Conservation (phyloP, 2,329 filamentous ascomycete genomes). For the Rhinocladiella similis region DNA sequence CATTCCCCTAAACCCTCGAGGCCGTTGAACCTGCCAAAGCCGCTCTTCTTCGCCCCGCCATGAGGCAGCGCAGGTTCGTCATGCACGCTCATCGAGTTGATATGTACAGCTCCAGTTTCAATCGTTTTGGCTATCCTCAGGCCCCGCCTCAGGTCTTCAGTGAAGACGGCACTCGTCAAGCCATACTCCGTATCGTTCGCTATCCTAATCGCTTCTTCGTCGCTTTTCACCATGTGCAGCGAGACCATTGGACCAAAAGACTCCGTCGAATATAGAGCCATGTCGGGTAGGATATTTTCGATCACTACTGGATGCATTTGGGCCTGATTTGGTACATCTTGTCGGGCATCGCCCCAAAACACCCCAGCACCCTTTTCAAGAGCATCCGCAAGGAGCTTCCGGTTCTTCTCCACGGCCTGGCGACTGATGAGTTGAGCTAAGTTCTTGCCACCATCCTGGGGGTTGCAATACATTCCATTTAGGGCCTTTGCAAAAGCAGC, state of each 20-base stretch:
- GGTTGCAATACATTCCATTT: slow-evolving; percentile 44
- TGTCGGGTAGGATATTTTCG: slow-evolving; percentile 64
- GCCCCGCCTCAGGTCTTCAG: slow-evolving; percentile 62
- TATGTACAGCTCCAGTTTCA: slow-evolving; percentile 63
- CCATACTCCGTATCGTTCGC: slow-evolving; percentile 85
- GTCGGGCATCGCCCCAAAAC: slow-evolving; percentile 51
- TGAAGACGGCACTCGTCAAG: slow-evolving; percentile 70
- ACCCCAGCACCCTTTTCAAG: slow-evolving; percentile 58
- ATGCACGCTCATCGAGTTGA: slow-evolving; percentile 66
- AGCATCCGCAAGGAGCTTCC: slow-evolving; percentile 55
- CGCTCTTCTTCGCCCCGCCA: slow-evolving; percentile 65
- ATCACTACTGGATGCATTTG: slow-evolving; percentile 67
- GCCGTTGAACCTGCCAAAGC: slow-evolving; percentile 63
- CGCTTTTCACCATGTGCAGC: slow-evolving; percentile 58
- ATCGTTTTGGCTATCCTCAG: slow-evolving; percentile 62
- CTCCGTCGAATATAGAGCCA: slow-evolving; percentile 75
- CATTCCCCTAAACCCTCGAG: slow-evolving; percentile 59
- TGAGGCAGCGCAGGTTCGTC: slow-evolving; percentile 65
- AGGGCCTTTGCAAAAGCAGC: slow-evolving; percentile 48
- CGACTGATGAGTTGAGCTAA: slow-evolving; percentile 45
- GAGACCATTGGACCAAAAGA: slow-evolving; percentile 76
- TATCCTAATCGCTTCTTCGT: slow-evolving; percentile 68
- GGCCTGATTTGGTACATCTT: slow-evolving; percentile 43
- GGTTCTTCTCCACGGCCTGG: slow-evolving; percentile 54
- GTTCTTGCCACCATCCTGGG: slow-evolving; percentile 34